Evolutionary conservation across 1,284 basidiomycete species (phyloP).

Genomic region (Cryptococcus sp.): DNA sequence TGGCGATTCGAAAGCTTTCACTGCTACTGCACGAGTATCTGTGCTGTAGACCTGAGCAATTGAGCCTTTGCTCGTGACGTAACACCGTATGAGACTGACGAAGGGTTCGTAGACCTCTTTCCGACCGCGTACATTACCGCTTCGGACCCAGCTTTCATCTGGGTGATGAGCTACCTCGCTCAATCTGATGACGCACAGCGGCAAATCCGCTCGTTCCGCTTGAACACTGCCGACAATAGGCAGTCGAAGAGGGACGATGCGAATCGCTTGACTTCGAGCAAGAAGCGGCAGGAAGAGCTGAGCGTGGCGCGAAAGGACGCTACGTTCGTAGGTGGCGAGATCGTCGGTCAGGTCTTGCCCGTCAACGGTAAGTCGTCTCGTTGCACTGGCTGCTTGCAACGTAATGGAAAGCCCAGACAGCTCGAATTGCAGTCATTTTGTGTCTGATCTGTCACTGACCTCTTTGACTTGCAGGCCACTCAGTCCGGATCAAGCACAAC

Average conservation of each 20-base stretch:
- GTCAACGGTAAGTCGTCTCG: slow-evolving; percentile 20
- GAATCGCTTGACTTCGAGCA: too few relatives aligned
- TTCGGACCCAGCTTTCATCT: slow-evolving; percentile 26
- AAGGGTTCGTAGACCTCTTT: slow-evolving; percentile 13
- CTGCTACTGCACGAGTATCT: too few relatives aligned
- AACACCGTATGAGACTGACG: too few relatives aligned
- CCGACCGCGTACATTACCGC: slow-evolving; percentile 27
- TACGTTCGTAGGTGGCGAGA: slow-evolving; percentile 4
- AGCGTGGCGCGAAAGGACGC: too few relatives aligned
- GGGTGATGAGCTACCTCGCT: slow-evolving; percentile 31
- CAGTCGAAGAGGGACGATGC: neutral
- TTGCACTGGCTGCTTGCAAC: too few relatives aligned
- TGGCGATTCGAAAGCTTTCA: too few relatives aligned
- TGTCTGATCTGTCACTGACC: too few relatives aligned
- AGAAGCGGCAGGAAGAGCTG: too few relatives aligned
- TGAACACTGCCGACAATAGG: slow-evolving; percentile 21
- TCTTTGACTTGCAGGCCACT: slow-evolving; percentile 5
- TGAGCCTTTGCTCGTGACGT: too few relatives aligned
- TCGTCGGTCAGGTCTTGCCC: slow-evolving; percentile 31
- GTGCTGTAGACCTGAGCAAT: too few relatives aligned
- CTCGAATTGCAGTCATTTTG: neutral
- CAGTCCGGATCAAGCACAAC: slow-evolving; percentile 15
- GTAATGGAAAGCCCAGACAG: too few relatives aligned
- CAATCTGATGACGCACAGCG: slow-evolving; percentile 26
- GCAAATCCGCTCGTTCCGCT: slow-evolving; percentile 28